Conservation (phyloP, 345 rosid genomes). For the Streptanthus diversifolius region DNA sequence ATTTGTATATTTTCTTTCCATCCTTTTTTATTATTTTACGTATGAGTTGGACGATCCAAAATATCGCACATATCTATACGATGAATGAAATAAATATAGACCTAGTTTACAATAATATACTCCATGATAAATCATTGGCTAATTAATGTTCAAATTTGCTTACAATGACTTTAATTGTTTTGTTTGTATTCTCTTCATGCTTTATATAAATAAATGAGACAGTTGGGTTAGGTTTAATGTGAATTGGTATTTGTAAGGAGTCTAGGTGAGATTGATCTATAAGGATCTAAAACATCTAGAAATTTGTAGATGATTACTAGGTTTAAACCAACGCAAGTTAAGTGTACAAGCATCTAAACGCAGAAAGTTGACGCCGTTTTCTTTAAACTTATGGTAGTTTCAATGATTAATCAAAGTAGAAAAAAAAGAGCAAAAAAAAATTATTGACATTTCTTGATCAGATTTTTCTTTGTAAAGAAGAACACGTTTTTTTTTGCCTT, state of each 20-base stretch:
- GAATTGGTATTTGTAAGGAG: not conserved
- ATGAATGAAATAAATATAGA: not conserved
- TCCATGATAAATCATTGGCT: not conserved
- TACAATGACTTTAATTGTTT: not conserved
- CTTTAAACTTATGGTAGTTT: not conserved
- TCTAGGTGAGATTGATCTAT: constrained; percentile 12
- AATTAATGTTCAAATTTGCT: not conserved
- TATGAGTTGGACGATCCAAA: constrained; percentile 6
- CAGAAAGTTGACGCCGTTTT: constrained; percentile 22
- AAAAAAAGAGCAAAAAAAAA: not conserved
- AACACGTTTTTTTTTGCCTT: constrained; percentile 22
- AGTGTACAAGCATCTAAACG: not conserved
- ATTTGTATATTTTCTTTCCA: not conserved
- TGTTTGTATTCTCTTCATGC: not conserved
- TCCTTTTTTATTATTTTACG: not conserved
- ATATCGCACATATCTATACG: not conserved
- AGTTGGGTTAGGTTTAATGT: not conserved
- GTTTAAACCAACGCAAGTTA: not conserved
- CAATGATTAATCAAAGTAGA: constrained; percentile 3
- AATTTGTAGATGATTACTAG: not conserved
- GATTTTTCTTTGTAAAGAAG: not conserved
- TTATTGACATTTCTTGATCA: constrained; percentile 9
- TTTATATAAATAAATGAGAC: not conserved
- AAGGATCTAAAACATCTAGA: constrained; percentile 3
- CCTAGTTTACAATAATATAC: not conserved